phyloP scores from a whole-genome alignment of 208 protist genomes.

The Wallacemonas sp. region DNA sequence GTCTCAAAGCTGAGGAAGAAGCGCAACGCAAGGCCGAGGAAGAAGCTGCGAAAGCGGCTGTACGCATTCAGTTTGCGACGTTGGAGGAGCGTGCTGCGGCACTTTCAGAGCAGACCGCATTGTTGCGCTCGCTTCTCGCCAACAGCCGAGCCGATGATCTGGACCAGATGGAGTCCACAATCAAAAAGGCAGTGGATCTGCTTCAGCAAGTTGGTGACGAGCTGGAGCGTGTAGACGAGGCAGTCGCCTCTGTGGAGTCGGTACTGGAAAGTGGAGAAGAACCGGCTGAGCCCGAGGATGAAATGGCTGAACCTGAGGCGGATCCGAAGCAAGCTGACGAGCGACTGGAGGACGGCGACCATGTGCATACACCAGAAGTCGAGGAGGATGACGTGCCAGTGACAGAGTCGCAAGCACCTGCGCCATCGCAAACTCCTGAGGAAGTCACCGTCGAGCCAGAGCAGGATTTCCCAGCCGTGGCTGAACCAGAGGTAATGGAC shows the following conservation, averaged over 20 bases:
- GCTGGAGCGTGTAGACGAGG: constrained; percentile 11
- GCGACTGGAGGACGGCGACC: no score
- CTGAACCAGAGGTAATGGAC: no score
- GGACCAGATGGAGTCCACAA: not conserved
- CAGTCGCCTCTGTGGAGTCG: constrained; percentile 1
- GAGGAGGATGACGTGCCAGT: no score
- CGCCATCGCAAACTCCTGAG: no score
- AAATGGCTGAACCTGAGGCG: not conserved
- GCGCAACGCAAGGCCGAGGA: constrained; percentile 5
- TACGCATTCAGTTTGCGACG: constrained; percentile 12
- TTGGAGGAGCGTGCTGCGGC: constrained; percentile 8
- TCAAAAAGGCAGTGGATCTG: not conserved
- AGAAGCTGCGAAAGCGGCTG: not conserved
- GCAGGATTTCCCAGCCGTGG: no score
- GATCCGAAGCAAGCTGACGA: no score
- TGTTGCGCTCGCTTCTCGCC: not conserved
- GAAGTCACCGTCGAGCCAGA: no score
- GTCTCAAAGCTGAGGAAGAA: not conserved
- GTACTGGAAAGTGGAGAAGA: not conserved
- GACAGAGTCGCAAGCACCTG: no score
- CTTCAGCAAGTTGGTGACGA: constrained; percentile 6
- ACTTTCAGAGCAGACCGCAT: not conserved
- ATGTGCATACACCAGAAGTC: no score
- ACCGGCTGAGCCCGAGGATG: not conserved
- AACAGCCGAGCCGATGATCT: not conserved